Base-by-base conservation (phyloP, 1,139 yeast species). In the Pichiaceae sp. region DNA sequence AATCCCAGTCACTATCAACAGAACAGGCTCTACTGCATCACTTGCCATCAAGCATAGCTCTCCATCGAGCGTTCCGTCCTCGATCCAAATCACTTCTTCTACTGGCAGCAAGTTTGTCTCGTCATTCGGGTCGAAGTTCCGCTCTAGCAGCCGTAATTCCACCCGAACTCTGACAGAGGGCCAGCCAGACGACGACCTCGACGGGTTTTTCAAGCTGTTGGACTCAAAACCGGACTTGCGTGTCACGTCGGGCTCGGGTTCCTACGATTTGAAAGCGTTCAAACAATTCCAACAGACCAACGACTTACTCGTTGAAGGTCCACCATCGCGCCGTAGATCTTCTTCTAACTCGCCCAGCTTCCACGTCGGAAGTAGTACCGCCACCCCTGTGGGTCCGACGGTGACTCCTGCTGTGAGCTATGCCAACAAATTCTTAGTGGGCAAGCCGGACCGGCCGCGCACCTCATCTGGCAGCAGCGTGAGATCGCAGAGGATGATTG, bases 131-230 rank as follows among this genome's bases (percentile, higher is more conserved):
- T 71, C 77, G 2, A 59, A 78, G 31, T 44, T 49, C 37, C 46
- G 50, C 40, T 7, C 24, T 21, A 25, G 14, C 28, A 11, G 28
- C 16, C 8, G 28, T 6, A 7, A 25, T 14, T 7, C 28, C 8
- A 25, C 14, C 16, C 16, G 16, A 9, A 25, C 16, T 7, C 6
- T 15, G 6, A 6, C 14, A 8, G 28, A 11, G 16, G 14, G 16
- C n/a, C 28, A 44, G 33, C 34, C 50, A 19, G 87, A 79, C 46
- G 87, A 83, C 41, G 95, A 83, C 48, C 66, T 87, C 20, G 75
- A 82, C 39, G 86, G 81, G 38, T 89, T 89, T 62, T 84, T 89
- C 36, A 71, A 77, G 45, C 68, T 86, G 74, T 73, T 89, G 35
- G 96, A 91, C 46, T 75, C 81, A 35, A 75, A 71, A 44, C 65